These are phyloP conservation scores for Capsicum rhomboideum DNA, from an alignment of 257 asterid genomes.

Conservation along the genomic window DNA sequence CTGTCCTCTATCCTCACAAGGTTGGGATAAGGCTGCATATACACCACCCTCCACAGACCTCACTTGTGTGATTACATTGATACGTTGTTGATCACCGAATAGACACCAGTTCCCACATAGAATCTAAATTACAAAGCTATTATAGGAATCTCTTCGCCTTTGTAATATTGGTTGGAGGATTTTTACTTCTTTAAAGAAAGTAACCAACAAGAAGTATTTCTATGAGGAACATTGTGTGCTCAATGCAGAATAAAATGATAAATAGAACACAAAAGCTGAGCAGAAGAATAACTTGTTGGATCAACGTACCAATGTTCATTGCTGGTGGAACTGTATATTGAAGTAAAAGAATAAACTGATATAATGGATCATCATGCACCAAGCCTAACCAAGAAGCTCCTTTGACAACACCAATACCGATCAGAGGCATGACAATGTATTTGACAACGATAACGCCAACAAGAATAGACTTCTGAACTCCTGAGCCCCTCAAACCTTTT, in stretches of 20 bases:
- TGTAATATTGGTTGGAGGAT: too few species aligned
- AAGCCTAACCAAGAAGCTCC: constrained; percentile 49
- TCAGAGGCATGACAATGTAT: constrained; percentile 50
- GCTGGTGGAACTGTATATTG: constrained; percentile 88
- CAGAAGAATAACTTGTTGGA: background rate
- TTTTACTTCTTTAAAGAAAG: too few species aligned
- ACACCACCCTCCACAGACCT: too few species aligned
- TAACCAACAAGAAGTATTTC: background rate
- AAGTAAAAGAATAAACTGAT: constrained; percentile 66
- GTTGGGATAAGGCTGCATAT: too few species aligned
- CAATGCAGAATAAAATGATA: background rate
- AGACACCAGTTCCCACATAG: background rate
- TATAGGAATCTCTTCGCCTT: too few species aligned
- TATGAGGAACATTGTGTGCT: background rate
- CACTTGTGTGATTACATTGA: too few species aligned
- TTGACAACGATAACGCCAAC: constrained; percentile 51
- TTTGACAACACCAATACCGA: constrained; percentile 59
- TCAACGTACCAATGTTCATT: constrained; percentile 62
- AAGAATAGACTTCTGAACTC: constrained; percentile 41
- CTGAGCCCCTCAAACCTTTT: constrained; percentile 52
- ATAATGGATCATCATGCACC: constrained; percentile 45
- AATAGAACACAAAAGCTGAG: background rate
- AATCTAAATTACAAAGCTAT: too few species aligned
- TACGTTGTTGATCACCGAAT: background rate
- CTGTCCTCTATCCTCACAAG: too few species aligned